These are phyloP conservation scores for Jaapia argillacea DNA, from an alignment of 768 basidiomycete genomes.

Conservation along the genomic window DNA sequence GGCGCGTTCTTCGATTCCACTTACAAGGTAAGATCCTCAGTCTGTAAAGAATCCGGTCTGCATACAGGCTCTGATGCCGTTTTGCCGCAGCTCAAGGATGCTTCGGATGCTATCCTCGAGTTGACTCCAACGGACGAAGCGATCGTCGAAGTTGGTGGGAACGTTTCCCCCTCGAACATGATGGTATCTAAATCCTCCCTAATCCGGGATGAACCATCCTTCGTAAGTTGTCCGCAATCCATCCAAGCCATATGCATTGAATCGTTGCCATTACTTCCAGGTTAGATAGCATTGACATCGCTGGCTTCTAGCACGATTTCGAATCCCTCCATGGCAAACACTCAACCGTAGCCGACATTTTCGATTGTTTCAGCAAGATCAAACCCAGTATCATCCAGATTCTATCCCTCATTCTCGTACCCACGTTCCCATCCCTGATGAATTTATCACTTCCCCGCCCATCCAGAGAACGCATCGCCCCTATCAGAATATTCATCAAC, in stretches of 20 bases:
- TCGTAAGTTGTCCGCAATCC: constrained; percentile 26
- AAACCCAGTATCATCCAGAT: constrained; percentile 3
- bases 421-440: constrained; percentile 18
- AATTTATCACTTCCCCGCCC: too few species aligned
- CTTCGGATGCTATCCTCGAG: constrained; percentile 21
- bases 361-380: constrained; percentile 12
- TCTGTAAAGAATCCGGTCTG: not conserved
- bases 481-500: too few species aligned
- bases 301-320: constrained; percentile 51
- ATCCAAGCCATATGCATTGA: constrained; percentile 12
- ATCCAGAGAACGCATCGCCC: not conserved
- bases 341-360: constrained; percentile 22
- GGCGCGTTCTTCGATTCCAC: constrained; percentile 40
- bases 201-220: constrained; percentile 32
- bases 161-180: not conserved
- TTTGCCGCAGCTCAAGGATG: constrained; percentile 22
- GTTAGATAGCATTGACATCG: constrained; percentile 47
- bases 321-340: constrained; percentile 37
- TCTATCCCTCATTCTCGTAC: constrained; percentile 15
- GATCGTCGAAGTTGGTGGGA: constrained; percentile 30
- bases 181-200: not conserved
- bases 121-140: constrained; percentile 12
- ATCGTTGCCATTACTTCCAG: constrained; percentile 15
- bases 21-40: constrained; percentile 29
- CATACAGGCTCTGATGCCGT: not conserved